These are phyloP conservation scores for Calendula officinalis DNA, from an alignment of 129 eudicot genomes.

Conservation along the genomic window DNA sequence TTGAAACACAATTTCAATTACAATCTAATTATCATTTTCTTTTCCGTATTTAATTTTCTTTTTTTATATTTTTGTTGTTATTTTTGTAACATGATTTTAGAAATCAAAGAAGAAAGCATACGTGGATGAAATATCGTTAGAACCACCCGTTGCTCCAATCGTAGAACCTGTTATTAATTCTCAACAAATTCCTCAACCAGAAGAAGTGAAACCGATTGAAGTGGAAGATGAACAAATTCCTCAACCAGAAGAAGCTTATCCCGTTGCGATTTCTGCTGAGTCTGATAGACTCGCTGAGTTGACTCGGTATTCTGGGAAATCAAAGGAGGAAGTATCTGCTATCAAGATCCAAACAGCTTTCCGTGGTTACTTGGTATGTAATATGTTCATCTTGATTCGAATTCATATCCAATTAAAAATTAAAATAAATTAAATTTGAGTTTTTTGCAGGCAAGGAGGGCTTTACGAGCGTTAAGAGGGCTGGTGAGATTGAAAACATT, in stretches of 20 bases:
- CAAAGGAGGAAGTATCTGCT: conserved; percentile 76
- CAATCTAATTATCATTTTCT: neutral
- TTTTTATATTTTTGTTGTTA: too few relatives aligned
- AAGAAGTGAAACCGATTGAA: conserved; percentile 34
- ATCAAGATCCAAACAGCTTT: conserved; percentile 78
- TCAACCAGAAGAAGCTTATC: conserved; percentile 48
- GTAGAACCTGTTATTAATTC: conserved; percentile 24
- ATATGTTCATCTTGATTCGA: conserved; percentile 38
- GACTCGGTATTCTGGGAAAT: conserved; percentile 52
- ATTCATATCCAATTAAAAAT: neutral
- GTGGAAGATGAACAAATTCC: conserved; percentile 56
- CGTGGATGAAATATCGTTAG: conserved; percentile 27
- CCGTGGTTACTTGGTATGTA: conserved; percentile 85
- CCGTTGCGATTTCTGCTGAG: conserved; percentile 61
- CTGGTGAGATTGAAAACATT: conserved; percentile 77
- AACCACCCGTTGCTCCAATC: conserved; percentile 31
- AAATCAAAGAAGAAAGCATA: conserved; percentile 30
- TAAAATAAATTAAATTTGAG: neutral
- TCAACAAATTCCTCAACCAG: conserved; percentile 31
- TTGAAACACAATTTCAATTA: conserved; percentile 2
- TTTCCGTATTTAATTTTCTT: neutral
- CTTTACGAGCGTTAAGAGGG: conserved; percentile 81
- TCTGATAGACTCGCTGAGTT: conserved; percentile 50
- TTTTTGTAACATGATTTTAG: conserved; percentile 7
- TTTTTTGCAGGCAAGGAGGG: conserved; percentile 72